phyloP scores from a whole-genome alignment of 495 filamentous ascomycete species.

The Annulohypoxylon nitens region DNA sequence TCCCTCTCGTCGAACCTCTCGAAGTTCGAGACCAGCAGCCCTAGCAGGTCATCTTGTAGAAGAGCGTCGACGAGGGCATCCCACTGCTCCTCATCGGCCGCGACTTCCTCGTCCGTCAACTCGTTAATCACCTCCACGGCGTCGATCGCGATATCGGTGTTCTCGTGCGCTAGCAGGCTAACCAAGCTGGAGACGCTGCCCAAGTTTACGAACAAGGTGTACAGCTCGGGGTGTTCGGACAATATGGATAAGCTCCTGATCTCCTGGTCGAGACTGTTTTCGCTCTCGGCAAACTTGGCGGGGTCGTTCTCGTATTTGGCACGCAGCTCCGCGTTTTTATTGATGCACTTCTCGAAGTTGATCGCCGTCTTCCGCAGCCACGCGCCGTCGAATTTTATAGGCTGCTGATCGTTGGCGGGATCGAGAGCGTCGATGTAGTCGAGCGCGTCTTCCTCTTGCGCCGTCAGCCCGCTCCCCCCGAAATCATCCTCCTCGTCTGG shows the following conservation, averaged over 20 bases:
- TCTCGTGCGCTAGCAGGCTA: constrained; percentile 89
- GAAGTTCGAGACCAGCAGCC: constrained; percentile 86
- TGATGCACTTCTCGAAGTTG: constrained; percentile 91
- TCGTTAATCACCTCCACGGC: constrained; percentile 92
- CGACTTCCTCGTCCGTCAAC: constrained; percentile 93
- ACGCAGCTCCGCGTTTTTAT: constrained; percentile 91
- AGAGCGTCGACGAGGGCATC: constrained; percentile 82
- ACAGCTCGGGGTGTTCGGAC: constrained; percentile 87
- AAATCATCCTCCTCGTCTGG: constrained; percentile 77
- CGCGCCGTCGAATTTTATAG: constrained; percentile 82
- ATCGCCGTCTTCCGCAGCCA: constrained; percentile 88
- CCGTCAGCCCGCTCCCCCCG: constrained; percentile 91
- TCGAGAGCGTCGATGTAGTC: constrained; percentile 86
- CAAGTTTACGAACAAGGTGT: constrained; percentile 82
- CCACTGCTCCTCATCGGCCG: constrained; percentile 88
- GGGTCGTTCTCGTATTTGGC: constrained; percentile 89
- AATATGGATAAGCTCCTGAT: constrained; percentile 91
- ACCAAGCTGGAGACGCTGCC: constrained; percentile 83
- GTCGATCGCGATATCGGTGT: constrained; percentile 96
- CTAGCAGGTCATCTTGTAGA: constrained; percentile 84
- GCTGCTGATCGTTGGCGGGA: constrained; percentile 62
- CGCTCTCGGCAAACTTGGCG: constrained; percentile 77
- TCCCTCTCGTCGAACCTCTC: constrained; percentile 81
- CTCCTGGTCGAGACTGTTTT: constrained; percentile 91
- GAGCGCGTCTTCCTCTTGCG: constrained; percentile 84